Evolutionary conservation across 441 rosid species (phyloP).

Genomic region (Euphorbia schlechtendalii): DNA sequence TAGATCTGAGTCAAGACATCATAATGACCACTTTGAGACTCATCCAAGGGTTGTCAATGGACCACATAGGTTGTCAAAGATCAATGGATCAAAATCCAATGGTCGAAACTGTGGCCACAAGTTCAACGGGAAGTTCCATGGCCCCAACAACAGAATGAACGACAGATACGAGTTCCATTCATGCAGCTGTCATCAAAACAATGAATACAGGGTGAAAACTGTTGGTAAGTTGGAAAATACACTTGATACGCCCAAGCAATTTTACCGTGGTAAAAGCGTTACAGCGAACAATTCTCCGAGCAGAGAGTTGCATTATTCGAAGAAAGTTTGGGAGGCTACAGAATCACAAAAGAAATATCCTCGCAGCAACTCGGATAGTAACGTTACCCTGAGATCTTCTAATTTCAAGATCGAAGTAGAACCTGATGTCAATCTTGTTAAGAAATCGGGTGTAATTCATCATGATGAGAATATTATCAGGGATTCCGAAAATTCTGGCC

Average conservation of each 20-base stretch:
- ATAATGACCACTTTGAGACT: conserved; percentile 46
- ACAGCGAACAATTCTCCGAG: conserved; percentile 28
- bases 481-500: conserved; percentile 23
- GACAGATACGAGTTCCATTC: conserved; percentile 58
- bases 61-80: conserved; percentile 43
- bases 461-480: conserved; percentile 23
- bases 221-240: conserved; percentile 43
- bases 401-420: conserved; percentile 31
- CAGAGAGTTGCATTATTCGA: conserved; percentile 36
- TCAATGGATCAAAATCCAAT: conserved; percentile 42
- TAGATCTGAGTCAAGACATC: conserved; percentile 50
- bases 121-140: conserved; percentile 49
- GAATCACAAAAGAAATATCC: conserved; percentile 53
- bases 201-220: conserved; percentile 52
- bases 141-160: conserved; percentile 37
- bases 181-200: conserved; percentile 58
- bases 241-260: conserved; percentile 51
- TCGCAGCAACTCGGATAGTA: conserved; percentile 52
- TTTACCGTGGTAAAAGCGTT: conserved; percentile 40
- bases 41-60: conserved; percentile 50
- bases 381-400: conserved; percentile 43
- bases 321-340: conserved; percentile 73
- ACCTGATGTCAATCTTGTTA: conserved; percentile 21
- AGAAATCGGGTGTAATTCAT: conserved; percentile 32
- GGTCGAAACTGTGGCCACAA: conserved; percentile 46